phyloP scores from a whole-genome alignment of 2,329 filamentous ascomycete species.

The Peltaster fructicola region DNA sequence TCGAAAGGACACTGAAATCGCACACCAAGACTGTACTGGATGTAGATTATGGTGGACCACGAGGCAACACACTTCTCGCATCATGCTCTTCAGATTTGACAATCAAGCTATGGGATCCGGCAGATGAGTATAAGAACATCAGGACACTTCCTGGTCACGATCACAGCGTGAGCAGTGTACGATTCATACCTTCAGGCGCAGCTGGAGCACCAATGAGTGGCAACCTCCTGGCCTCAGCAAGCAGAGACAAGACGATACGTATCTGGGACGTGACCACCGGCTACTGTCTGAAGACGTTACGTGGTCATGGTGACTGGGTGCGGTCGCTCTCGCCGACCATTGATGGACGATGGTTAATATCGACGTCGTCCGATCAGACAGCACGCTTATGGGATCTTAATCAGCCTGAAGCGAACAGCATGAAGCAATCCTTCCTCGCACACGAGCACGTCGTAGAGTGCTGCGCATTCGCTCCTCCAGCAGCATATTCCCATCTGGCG shows the following conservation, averaged over 20 bases:
- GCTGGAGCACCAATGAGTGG: conserved; percentile 61
- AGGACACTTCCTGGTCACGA: conserved; percentile 81
- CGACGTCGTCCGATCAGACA: conserved; percentile 66
- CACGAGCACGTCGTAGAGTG: conserved; percentile 80
- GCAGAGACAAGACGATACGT: conserved; percentile 64
- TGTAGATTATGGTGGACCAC: conserved; percentile 75
- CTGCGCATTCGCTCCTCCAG: conserved; percentile 65
- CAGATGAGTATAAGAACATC: conserved; percentile 89
- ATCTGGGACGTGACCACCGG: conserved; percentile 92
- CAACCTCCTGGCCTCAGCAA: conserved; percentile 73
- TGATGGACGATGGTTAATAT: conserved; percentile 70
- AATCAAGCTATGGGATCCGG: conserved; percentile 88
- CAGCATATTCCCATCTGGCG: conserved; percentile 61
- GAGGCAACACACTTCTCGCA: conserved; percentile 60
- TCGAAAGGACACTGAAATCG: conserved; percentile 78
- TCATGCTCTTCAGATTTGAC: conserved; percentile 79
- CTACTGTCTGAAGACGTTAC: conserved; percentile 79
- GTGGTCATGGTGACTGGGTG: conserved; percentile 81
- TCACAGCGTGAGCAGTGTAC: conserved; percentile 74
- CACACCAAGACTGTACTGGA: conserved; percentile 80
- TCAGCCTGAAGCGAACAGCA: conserved; percentile 40
- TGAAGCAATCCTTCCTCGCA: conserved; percentile 60
- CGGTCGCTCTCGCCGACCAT: conserved; percentile 66
- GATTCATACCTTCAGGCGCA: conserved; percentile 72
- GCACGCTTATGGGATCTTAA: conserved; percentile 73